Evolutionary conservation across 768 basidiomycete species (phyloP).

Genomic region (Mrakia frigida): DNA sequence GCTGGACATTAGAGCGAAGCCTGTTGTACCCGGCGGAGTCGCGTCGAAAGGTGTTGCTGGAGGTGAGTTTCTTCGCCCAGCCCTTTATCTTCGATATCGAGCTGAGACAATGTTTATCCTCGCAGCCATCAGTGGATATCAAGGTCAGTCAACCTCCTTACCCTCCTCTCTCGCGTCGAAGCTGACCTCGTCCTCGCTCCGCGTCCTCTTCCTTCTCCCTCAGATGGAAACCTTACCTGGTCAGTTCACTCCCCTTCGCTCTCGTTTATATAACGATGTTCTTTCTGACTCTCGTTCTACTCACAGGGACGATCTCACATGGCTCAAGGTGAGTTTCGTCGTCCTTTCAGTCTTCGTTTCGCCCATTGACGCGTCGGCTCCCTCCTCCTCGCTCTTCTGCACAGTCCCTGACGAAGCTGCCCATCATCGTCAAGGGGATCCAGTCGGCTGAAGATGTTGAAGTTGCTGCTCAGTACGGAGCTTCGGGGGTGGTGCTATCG

Average conservation of each 20-base stretch:
- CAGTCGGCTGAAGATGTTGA: constrained; percentile 35
- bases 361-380: background rate
- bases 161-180: background rate
- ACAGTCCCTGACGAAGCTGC: constrained; percentile 20
- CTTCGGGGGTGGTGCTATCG: constrained; percentile 37
- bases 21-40: background rate
- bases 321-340: background rate
- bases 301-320: background rate
- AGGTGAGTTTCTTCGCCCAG: background rate
- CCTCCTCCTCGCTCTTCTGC: background rate
- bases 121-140: constrained; percentile 6
- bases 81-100: no score
- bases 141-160: background rate
- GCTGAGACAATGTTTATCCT: background rate
- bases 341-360: background rate
- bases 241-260: background rate
- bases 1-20: background rate
- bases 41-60: constrained; percentile 3
- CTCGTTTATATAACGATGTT: no score
- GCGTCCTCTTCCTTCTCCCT: background rate
- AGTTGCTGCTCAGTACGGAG: constrained; percentile 35
- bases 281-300: background rate
- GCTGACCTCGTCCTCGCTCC: no score
- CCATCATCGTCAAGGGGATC: constrained; percentile 31
- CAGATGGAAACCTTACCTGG: constrained; percentile 12